These are phyloP conservation scores for Agrocybe chaxingu DNA, from an alignment of 768 basidiomycete species.

Conservation along the genomic window DNA sequence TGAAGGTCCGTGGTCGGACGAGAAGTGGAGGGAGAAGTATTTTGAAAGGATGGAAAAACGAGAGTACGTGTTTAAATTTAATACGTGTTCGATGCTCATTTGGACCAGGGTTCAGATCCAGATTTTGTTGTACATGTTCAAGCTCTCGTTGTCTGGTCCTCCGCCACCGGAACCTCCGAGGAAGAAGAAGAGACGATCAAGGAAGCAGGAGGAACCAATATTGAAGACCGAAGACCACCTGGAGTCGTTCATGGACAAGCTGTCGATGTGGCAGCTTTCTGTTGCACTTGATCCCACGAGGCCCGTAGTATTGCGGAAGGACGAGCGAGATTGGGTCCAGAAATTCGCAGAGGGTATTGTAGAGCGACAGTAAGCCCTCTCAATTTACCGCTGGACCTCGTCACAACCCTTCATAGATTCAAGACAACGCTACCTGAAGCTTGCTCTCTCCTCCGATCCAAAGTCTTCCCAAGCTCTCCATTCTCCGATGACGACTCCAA, in stretches of 20 bases:
- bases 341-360: constrained; percentile 65
- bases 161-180: constrained; percentile 16
- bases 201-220: constrained; percentile 14
- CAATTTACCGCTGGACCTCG: background rate
- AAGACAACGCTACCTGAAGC: constrained; percentile 45
- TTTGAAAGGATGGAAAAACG: constrained; percentile 66
- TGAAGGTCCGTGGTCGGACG: constrained; percentile 44
- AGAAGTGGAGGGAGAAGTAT: constrained; percentile 54
- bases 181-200: constrained; percentile 25
- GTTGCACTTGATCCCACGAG: constrained; percentile 26
- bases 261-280: constrained; percentile 76
- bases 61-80: constrained; percentile 40
- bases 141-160: constrained; percentile 56
- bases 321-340: constrained; percentile 72
- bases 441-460: constrained; percentile 57
- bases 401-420: constrained; percentile 41
- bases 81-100: background rate
- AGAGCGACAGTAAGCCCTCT: constrained; percentile 51
- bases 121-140: constrained; percentile 65
- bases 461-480: constrained; percentile 64
- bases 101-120: constrained; percentile 65
- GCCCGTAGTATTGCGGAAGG: constrained; percentile 9
- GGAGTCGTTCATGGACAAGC: constrained; percentile 75
- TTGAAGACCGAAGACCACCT: constrained; percentile 48
- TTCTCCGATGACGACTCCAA: constrained; percentile 44